A percentile compares a stretch with the other conserved stretches of the same genome.
These are phyloP conservation scores for Auriculariales sp. DNA, from an alignment of 768 basidiomycete species.

Conservation along the genomic window DNA sequence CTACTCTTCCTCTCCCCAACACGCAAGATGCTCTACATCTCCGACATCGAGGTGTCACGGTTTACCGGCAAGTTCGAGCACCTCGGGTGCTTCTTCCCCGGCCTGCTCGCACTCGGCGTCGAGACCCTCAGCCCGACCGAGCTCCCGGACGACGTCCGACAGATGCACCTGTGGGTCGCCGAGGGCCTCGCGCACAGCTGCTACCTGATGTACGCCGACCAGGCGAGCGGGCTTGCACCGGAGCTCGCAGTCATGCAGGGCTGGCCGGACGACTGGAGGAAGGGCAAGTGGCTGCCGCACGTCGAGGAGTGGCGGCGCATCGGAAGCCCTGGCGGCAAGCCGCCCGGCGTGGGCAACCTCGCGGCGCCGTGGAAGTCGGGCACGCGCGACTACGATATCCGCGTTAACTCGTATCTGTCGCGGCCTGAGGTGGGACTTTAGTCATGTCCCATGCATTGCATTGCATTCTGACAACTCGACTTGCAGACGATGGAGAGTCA, in stretches of 20 bases:
- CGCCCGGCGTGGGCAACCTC: slow-evolving; percentile 8
- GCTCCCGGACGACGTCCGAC: slow-evolving; percentile 35
- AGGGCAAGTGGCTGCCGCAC: slow-evolving; percentile 19
- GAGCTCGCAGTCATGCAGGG: slow-evolving; percentile 24
- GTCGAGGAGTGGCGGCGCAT: slow-evolving; percentile 23
- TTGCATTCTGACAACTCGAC: slow-evolving; percentile 18
- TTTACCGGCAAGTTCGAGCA: slow-evolving; percentile 38
- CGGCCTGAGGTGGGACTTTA: slow-evolving; percentile 53
- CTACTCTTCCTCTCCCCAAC: slow-evolving; percentile 54
- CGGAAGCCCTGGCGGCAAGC: slow-evolving; percentile 5
- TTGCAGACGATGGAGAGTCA: slow-evolving; percentile 56
- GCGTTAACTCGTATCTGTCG: slow-evolving; percentile 35
- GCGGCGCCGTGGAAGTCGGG: neutral
- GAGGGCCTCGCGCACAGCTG: slow-evolving; percentile 62
- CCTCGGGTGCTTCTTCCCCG: slow-evolving; percentile 65
- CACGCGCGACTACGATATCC: slow-evolving; percentile 37
- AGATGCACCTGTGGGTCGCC: slow-evolving; percentile 64
- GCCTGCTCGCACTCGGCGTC: slow-evolving; percentile 56
- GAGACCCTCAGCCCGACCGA: slow-evolving; percentile 44
- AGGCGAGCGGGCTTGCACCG: slow-evolving; percentile 51
- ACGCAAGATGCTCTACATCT: slow-evolving; percentile 50
- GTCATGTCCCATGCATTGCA: neutral
- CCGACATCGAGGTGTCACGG: slow-evolving; percentile 26
- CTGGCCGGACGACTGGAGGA: slow-evolving; percentile 14
- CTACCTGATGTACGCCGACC: slow-evolving; percentile 57